These are phyloP conservation scores for Talaromyces sp. DNA, from an alignment of 2,329 filamentous ascomycete species.

Conservation along the genomic window DNA sequence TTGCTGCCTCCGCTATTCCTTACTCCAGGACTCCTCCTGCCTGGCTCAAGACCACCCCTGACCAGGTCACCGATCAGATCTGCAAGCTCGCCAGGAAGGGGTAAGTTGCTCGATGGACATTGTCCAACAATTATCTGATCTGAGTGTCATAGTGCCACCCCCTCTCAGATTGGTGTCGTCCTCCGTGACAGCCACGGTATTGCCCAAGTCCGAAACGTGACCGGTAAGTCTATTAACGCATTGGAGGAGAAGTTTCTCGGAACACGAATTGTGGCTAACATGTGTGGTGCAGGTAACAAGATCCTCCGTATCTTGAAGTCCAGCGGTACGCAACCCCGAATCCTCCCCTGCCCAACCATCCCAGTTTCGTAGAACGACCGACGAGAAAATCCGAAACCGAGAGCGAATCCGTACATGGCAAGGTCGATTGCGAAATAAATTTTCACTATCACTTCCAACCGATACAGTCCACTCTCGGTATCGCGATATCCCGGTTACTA, in stretches of 20 bases:
- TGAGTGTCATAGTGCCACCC: constrained; percentile 61
- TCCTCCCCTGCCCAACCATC: not conserved
- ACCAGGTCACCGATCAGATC: constrained; percentile 95
- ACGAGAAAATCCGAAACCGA: not conserved
- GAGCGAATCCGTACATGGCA: not conserved
- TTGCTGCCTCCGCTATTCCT: constrained; percentile 89
- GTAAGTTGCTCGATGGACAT: not conserved
- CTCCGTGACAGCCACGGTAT: constrained; percentile 97
- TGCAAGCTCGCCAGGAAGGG: constrained; percentile 14
- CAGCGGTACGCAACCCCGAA: constrained; percentile 64
- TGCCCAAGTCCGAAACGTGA: constrained; percentile 95
- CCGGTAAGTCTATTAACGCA: constrained; percentile 58
- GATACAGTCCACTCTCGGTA: not conserved
- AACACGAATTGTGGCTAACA: constrained; percentile 32
- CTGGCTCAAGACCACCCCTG: constrained; percentile 98
- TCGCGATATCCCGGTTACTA: not conserved
- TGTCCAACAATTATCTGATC: not conserved
- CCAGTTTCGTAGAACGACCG: constrained; percentile 4
- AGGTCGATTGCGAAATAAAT: not conserved
- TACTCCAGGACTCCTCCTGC: constrained; percentile 90
- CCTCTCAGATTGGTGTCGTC: constrained; percentile 98
- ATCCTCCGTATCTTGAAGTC: constrained; percentile 99
- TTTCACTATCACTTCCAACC: not conserved
- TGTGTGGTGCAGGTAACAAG: constrained; percentile 75
- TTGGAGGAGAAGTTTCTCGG: not conserved